Evolutionary conservation across 176 grass and related monocot species (phyloP), one percentile per base, ranked within the genome.

Genomic region (Areca catechu): DNA sequence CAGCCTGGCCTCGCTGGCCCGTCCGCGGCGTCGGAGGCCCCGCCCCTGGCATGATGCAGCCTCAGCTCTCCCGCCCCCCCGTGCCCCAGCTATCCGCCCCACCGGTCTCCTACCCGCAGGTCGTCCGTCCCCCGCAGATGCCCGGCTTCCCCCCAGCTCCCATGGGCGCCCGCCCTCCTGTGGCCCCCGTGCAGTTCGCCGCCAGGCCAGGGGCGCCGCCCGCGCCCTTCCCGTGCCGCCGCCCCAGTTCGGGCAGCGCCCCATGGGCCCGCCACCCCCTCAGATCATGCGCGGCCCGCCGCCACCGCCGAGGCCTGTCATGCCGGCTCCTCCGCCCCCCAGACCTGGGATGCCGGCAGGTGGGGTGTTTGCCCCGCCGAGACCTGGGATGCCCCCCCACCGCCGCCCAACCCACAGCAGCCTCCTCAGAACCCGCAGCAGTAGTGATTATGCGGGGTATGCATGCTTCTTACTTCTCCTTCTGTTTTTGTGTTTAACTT

Each of bases 41-140:
- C 0, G 76, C 87, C 30, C 93, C 84, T 0, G 93, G 73, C 53
- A 98, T 92, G 93, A 98, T 98, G 93, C 93, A 98, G 62, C 93
- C 93, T 0, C 93, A 92, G 75, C 77, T 98, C 58, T 88, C 87
- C 71, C 78, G 93, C 20, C 87, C 87, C 16, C 93, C 83, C 10
- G 24, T 98, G 60, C 77, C 92, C 9, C 85, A 88, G 56, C 75
- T 90, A 60, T 96, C 92, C 1, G 86, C 86, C 1, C 67, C 76
- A 56, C 82, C 86, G 4, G 74, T 95, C 25, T 71, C 79, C 7
- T 96, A 96, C 70, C 91, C 91, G 48, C 91, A 90, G 83, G 86
- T 95, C 22, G 56, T 79, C 20, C 79, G 79, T 5, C 73, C 73
- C 7, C 73, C 73, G 5, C 66, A 54, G 22, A 19, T 76, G 22